Conservation (phyloP, 2,329 filamentous ascomycete genomes). For the Fusarium dimerum region DNA sequence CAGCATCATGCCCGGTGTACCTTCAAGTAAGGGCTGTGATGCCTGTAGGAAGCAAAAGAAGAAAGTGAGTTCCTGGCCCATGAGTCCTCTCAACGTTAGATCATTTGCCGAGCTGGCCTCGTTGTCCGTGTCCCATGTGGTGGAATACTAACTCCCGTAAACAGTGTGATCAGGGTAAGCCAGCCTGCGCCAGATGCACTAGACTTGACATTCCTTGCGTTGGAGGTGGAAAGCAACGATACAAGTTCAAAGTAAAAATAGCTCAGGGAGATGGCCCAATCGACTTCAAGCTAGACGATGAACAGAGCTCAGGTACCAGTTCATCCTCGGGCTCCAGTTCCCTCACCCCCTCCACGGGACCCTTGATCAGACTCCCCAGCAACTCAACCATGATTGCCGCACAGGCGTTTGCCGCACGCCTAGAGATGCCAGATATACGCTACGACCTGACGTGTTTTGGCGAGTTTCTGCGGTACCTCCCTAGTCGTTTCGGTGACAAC, state of each 20-base stretch:
- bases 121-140: neutral
- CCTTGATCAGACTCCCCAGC: conserved; percentile 23
- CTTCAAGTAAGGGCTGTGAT: conserved; percentile 51
- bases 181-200: conserved; percentile 46
- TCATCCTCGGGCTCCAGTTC: conserved; percentile 3
- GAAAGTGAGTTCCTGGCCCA: conserved; percentile 48
- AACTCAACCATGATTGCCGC: conserved; percentile 32
- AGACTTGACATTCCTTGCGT: conserved; percentile 46
- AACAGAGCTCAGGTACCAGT: neutral
- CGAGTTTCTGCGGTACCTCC: conserved; percentile 45
- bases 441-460: conserved; percentile 52
- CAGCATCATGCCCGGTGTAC: conserved; percentile 50
- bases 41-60: conserved; percentile 55
- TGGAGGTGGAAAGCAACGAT: conserved; percentile 48
- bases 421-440: conserved; percentile 43
- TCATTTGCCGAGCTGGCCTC: neutral
- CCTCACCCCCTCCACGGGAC: conserved; percentile 1
- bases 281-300: conserved; percentile 10
- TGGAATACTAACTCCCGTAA: conserved; percentile 1
- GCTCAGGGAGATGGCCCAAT: conserved; percentile 8
- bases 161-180: conserved; percentile 49
- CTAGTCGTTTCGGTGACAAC: conserved; percentile 45
- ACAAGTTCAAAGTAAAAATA: conserved; percentile 47
- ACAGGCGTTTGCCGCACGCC: conserved; percentile 30
- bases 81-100: no score